These are phyloP conservation scores for Calonectria crousiana DNA, from an alignment of 2,329 filamentous ascomycete species.

Conservation along the genomic window DNA sequence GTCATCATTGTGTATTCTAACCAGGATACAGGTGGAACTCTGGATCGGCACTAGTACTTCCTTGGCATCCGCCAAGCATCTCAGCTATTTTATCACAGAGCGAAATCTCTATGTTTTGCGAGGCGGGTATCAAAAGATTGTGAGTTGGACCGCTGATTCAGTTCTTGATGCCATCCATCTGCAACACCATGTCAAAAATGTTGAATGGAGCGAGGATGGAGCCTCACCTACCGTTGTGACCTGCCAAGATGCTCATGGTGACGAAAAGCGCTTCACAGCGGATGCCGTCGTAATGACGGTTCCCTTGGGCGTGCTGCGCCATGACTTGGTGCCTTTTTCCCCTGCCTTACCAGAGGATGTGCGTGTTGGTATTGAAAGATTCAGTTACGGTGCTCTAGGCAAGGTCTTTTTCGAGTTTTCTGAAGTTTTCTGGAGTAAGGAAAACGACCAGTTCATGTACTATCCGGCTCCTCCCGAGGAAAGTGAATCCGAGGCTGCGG, in stretches of 20 bases:
- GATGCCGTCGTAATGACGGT: constrained; percentile 20
- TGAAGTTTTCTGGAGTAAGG: constrained; percentile 27
- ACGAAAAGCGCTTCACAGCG: constrained; percentile 10
- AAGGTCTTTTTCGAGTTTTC: constrained; percentile 28
- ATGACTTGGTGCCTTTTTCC: constrained; percentile 6
- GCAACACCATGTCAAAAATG: constrained; percentile 6
- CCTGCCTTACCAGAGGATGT: constrained; percentile 17
- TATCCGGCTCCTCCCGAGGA: constrained; percentile 18
- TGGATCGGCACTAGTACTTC: constrained; percentile 25
- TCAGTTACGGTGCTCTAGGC: constrained; percentile 22
- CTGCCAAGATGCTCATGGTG: constrained; percentile 16
- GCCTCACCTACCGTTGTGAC: constrained; percentile 5
- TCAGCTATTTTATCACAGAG: constrained; percentile 24
- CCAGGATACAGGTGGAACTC: constrained; percentile 3
- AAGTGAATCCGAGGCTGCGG: not conserved
- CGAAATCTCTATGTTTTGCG: constrained; percentile 25
- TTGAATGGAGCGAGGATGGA: constrained; percentile 23
- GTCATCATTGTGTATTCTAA: not conserved
- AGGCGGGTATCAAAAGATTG: constrained; percentile 24
- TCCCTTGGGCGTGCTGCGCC: constrained; percentile 20
- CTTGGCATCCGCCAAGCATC: constrained; percentile 21
- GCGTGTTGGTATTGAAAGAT: not conserved
- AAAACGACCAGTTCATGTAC: constrained; percentile 25
- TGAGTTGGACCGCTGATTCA: constrained; percentile 22
- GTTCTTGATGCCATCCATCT: constrained; percentile 20